Evolutionary conservation across 441 rosid species (phyloP).

Genomic region (Metrosideros polymorpha): DNA sequence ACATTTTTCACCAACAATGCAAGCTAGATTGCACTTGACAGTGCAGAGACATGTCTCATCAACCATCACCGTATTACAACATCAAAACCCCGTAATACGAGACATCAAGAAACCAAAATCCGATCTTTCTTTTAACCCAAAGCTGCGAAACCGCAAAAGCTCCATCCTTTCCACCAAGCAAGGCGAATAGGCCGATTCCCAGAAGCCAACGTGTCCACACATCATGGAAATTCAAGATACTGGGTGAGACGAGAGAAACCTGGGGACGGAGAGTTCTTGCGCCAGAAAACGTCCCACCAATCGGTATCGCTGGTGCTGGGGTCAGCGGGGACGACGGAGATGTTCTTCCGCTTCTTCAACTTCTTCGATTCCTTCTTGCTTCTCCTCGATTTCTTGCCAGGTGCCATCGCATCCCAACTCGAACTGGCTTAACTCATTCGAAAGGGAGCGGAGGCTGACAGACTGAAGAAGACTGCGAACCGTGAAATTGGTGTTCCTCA

Average conservation of each 20-base stretch:
- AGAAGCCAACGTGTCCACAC: background rate
- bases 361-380: constrained; percentile 46
- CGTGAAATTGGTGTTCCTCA: too few species aligned
- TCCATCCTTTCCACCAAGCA: background rate
- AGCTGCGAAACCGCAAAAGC: background rate
- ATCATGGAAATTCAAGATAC: background rate
- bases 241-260: constrained; percentile 24
- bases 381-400: constrained; percentile 45
- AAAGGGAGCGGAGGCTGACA: background rate
- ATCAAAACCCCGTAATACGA: background rate
- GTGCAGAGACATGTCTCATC: background rate
- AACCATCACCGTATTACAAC: background rate
- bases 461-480: background rate
- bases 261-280: constrained; percentile 58
- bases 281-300: constrained; percentile 91
- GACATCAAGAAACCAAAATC: background rate
- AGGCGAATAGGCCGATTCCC: background rate
- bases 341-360: constrained; percentile 41
- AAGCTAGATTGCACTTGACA: background rate
- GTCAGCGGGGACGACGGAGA: constrained; percentile 39
- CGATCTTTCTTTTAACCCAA: background rate
- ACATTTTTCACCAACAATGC: background rate
- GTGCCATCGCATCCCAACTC: constrained; percentile 24
- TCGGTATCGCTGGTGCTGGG: constrained; percentile 69
- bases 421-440: background rate